Percentiles rank a stretch among this genome's conserved stretches.
Conservation (phyloP, 1,284 basidiomycete genomes). For the Apiotrichum laibachii region DNA sequence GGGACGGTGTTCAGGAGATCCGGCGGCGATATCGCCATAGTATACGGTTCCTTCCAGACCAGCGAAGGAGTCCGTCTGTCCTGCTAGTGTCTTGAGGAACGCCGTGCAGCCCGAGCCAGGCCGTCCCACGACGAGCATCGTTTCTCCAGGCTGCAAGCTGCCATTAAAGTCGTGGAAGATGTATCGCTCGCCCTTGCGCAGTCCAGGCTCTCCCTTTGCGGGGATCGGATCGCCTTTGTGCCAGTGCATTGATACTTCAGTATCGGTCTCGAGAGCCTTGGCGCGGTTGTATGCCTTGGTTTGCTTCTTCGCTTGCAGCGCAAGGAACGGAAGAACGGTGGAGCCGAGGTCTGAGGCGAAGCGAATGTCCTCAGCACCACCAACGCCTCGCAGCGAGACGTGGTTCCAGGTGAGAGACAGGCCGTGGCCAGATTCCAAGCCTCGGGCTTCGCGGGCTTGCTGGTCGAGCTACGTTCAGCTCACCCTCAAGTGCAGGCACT, state of each 20-base stretch:
- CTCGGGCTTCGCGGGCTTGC: slow-evolving; percentile 13
- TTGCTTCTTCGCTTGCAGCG: slow-evolving; percentile 29
- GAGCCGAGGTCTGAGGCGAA: slow-evolving; percentile 36
- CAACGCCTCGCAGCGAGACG: slow-evolving; percentile 34
- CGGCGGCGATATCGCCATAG: slow-evolving; percentile 41
- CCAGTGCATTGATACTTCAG: slow-evolving; percentile 4
- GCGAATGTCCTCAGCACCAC: slow-evolving; percentile 34
- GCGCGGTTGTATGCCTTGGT: slow-evolving; percentile 1
- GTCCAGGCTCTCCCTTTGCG: slow-evolving; percentile 26
- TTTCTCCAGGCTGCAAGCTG: slow-evolving; percentile 42
- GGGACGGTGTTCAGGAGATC: slow-evolving; percentile 9
- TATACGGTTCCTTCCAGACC: slow-evolving; percentile 49
- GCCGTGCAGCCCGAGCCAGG: slow-evolving; percentile 53
- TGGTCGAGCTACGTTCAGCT: slow-evolving; percentile 23
- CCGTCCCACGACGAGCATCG: slow-evolving; percentile 47
- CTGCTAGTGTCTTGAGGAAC: slow-evolving; percentile 53
- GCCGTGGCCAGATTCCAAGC: slow-evolving; percentile 14
- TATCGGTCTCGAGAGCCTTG: no score
- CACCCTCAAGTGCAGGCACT: not conserved
- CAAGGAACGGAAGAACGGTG: slow-evolving; percentile 35
- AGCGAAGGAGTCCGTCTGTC: slow-evolving; percentile 50
- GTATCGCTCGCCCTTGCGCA: slow-evolving; percentile 39
- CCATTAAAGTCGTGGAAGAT: slow-evolving; percentile 37
- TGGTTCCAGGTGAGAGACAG: slow-evolving; percentile 31
- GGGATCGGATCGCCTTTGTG: slow-evolving; percentile 17